Evolutionary conservation across 75 land plant species (phyloP), one percentile per base, ranked within the genome.

Genomic region (Pseudotsuga menziesii): DNA sequence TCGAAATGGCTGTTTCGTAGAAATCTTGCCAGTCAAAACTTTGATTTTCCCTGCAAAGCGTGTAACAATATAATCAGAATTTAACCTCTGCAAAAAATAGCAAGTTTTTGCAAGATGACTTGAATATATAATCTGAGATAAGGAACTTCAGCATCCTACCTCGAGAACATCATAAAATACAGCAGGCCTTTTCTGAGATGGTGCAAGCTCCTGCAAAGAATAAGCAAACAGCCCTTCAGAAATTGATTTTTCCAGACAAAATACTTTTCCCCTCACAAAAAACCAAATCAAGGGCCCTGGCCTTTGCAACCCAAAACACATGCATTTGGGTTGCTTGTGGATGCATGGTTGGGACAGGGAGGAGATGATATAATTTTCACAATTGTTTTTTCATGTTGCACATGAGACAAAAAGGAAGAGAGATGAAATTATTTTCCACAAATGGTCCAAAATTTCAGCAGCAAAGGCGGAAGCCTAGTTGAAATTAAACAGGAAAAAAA

Each of bases 121-220:
- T 67, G 41, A 23, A 67, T 39, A 39, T 67, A 67, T 39, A 67
- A 20, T 67, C 22, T 67, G 71, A 67, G 71, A 41, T 4, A 17
- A 22, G 7, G 19, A 15, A 4, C 36, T 39, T 67, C 5, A 35
- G 48, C n/a, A 20, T 20, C 29, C 39, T 3, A 67, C 71, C 71
- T 67, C 20, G 12, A 39, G 71, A 35, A 67, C 48, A 67, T 67
- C 71, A 36, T 39, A 67, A 36, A 67, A 67, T 36, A 36, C 71
- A 35, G 0, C 44, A 16, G 71, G 71, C 39, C 71, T 67, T 16
- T 67, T 67, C 20, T 36, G 71, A 36, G 22, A 41, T 67, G 71
- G 71, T 2, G 71, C 71, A 67, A 67, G 48, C 39, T 67, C 48
- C 71, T 67, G 71, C 20, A 7, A 67, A 39, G 11, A 11, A 67